Conservation (phyloP, 78 protist species). For the Dictyostelium intermedium region DNA sequence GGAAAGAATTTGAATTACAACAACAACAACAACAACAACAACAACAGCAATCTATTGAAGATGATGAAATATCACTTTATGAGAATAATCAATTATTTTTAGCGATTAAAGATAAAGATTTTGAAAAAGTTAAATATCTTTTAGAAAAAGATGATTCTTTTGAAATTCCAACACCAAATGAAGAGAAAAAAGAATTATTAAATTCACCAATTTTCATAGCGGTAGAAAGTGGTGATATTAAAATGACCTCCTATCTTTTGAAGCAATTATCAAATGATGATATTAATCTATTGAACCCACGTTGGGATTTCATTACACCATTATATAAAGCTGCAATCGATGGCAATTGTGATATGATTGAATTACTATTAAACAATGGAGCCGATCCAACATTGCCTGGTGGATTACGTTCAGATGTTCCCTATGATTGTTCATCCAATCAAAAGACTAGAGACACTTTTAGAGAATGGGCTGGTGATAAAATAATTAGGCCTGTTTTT, state of each 20-base stretch:
- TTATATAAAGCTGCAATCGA: slow-evolving; percentile 23
- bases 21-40: too few relatives aligned
- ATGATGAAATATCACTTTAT: not conserved
- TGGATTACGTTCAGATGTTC: not conserved
- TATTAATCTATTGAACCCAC: not conserved
- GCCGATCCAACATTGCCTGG: slow-evolving; percentile 44
- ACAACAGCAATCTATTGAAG: not conserved
- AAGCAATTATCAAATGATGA: slow-evolving; percentile 39
- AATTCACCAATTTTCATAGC: slow-evolving; percentile 54
- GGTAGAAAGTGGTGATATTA: slow-evolving; percentile 17
- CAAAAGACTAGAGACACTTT: slow-evolving; percentile 16
- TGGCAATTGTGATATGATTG: slow-evolving; percentile 15
- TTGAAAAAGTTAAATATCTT: not conserved
- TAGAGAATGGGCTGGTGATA: slow-evolving; percentile 68
- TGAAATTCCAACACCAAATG: slow-evolving; percentile 42
- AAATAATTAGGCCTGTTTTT: too few relatives aligned
- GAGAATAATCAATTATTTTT: slow-evolving; percentile 26
- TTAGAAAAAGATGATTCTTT: slow-evolving; percentile 14
- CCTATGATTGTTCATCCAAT: slow-evolving; percentile 7
- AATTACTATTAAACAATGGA: not conserved
- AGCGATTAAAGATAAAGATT: slow-evolving; percentile 10
- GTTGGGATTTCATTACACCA: not conserved
- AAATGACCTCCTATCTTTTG: slow-evolving; percentile 15
- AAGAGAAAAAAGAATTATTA: not conserved
- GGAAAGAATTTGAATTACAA: not conserved